These are phyloP conservation scores for Xylariaceae sp. DNA, from an alignment of 2,329 filamentous ascomycete genomes.

Conservation along the genomic window DNA sequence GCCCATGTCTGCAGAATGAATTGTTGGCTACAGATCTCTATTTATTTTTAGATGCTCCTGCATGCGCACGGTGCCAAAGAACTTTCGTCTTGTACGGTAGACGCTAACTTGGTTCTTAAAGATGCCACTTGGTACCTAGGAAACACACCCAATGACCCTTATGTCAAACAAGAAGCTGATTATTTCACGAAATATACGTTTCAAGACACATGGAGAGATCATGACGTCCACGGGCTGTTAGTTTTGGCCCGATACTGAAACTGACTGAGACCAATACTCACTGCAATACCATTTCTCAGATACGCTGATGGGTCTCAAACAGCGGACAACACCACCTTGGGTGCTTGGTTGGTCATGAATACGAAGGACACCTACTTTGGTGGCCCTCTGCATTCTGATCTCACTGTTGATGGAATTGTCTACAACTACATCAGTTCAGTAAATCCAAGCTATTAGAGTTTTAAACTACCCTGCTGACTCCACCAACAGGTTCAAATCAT, in stretches of 20 bases:
- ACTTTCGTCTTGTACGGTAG: background rate
- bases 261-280: background rate
- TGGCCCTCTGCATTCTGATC: slow-evolving; percentile 66
- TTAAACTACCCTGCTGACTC: slow-evolving; percentile 26
- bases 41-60: too few species aligned
- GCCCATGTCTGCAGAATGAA: background rate
- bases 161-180: slow-evolving; percentile 60
- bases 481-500: slow-evolving; percentile 59
- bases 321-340: slow-evolving; percentile 57
- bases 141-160: slow-evolving; percentile 58
- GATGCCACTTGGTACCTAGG: slow-evolving; percentile 69
- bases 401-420: slow-evolving; percentile 68
- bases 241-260: slow-evolving; percentile 1
- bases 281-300: slow-evolving; percentile 16
- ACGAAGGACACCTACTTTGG: slow-evolving; percentile 68
- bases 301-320: slow-evolving; percentile 59
- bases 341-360: slow-evolving; percentile 69
- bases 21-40: too few species aligned
- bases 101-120: slow-evolving; percentile 37
- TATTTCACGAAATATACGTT: slow-evolving; percentile 74
- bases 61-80: too few species aligned
- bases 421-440: slow-evolving; percentile 62
- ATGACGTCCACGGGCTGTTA: slow-evolving; percentile 59
- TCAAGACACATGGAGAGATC: slow-evolving; percentile 61
- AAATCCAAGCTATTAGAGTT: background rate